Percentiles rank a stretch among this genome's conserved stretches.
Evolutionary conservation across 2,329 filamentous ascomycete genomes (phyloP).

Genomic region (Monosporascus sp.): DNA sequence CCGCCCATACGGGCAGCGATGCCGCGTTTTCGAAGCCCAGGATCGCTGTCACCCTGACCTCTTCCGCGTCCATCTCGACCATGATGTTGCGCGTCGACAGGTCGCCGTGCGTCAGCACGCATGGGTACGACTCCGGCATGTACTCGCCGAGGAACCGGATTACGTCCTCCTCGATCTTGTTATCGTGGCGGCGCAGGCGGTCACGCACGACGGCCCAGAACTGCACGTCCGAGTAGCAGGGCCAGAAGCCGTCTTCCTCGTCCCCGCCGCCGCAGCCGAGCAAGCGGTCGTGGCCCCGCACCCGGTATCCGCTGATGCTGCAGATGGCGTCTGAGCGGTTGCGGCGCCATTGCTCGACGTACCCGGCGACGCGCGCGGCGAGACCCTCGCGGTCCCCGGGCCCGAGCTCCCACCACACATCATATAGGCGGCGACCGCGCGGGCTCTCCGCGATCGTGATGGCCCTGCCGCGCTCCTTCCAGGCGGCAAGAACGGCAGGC

Average conservation of each 20-base stretch:
- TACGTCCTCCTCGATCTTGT: constrained; percentile 6
- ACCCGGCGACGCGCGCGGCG: constrained; percentile 15
- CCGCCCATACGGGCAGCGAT: constrained; percentile 21
- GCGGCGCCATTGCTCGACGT: constrained; percentile 17
- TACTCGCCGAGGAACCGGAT: constrained; percentile 11
- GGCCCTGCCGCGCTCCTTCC: constrained; percentile 22
- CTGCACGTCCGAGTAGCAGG: constrained; percentile 14
- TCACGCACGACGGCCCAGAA: constrained; percentile 13
- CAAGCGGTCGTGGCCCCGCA: constrained; percentile 14
- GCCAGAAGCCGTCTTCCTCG: constrained; percentile 10
- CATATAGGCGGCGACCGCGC: constrained; percentile 17
- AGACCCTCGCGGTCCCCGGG: constrained; percentile 8
- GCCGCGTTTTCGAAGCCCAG: constrained; percentile 20
- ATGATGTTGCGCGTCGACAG: constrained; percentile 19
- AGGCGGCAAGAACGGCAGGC: constrained; percentile 18
- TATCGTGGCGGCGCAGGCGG: constrained; percentile 1
- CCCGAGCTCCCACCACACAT: constrained; percentile 19
- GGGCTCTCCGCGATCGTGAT: constrained; percentile 20
- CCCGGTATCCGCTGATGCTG: constrained; percentile 11
- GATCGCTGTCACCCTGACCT: constrained; percentile 12
- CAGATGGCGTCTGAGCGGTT: constrained; percentile 11
- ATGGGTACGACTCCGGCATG: constrained; percentile 19
- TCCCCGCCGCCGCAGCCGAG: constrained; percentile 6
- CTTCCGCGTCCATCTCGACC: constrained; percentile 3
- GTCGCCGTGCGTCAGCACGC: constrained; percentile 23